Conservation (phyloP, 257 asterid genomes). For the Apocynum venetum region DNA sequence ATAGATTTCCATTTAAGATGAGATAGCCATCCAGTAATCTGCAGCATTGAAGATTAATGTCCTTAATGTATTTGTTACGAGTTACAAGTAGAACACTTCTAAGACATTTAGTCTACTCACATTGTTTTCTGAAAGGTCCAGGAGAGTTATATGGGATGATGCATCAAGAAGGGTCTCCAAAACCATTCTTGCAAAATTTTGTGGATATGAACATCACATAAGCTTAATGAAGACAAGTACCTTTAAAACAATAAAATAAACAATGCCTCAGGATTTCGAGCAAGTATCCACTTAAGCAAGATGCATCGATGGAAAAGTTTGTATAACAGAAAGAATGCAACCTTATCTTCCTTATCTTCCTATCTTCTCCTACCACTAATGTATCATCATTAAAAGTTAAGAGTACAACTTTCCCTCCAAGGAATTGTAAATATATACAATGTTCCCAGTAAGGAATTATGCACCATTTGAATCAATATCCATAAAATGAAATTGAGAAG, state of each 20-base stretch:
- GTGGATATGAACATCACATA: constrained; percentile 61
- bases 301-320: constrained; percentile 1
- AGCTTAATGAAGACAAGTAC: constrained; percentile 59
- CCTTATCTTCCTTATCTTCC: not conserved
- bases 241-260: constrained; percentile 31
- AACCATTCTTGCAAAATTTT: constrained; percentile 50
- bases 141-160: constrained; percentile 50
- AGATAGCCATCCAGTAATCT: constrained; percentile 81
- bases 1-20: constrained; percentile 48
- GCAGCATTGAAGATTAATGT: constrained; percentile 27
- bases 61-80: constrained; percentile 6
- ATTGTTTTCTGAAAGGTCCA: constrained; percentile 88
- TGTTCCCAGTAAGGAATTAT: not conserved
- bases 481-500: not conserved
- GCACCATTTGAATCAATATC: not conserved
- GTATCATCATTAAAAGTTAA: not conserved
- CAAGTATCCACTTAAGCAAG: not conserved
- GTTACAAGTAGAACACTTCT: constrained; percentile 12
- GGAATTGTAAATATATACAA: not conserved
- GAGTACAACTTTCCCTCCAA: not conserved
- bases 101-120: constrained; percentile 41
- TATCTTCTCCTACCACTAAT: not conserved
- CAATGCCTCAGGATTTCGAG: not conserved
- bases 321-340: not conserved
- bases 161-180: constrained; percentile 59